Conservation (phyloP, 352 stramenopile genomes). For the Globisporangium spiculum region DNA sequence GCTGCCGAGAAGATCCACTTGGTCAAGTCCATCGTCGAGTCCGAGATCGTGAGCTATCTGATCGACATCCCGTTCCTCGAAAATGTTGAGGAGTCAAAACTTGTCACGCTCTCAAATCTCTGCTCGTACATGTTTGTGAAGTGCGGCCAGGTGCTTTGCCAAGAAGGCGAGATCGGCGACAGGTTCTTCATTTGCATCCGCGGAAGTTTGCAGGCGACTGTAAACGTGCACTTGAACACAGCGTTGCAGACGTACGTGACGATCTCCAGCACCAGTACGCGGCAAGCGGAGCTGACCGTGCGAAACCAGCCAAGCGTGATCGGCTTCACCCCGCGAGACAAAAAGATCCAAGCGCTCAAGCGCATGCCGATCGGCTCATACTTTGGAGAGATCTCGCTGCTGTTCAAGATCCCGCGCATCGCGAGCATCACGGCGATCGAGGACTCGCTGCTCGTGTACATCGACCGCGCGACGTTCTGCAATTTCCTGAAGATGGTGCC, state of each 20-base stretch:
- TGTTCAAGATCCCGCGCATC: conserved; percentile 68
- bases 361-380: conserved; percentile 51
- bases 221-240: conserved; percentile 34
- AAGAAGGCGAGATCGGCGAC: conserved; percentile 59
- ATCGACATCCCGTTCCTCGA: conserved; percentile 68
- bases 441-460: conserved; percentile 64
- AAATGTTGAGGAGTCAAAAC: conserved; percentile 47
- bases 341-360: conserved; percentile 54
- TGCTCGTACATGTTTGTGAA: conserved; percentile 65
- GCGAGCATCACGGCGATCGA: conserved; percentile 60
- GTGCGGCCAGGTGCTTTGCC: conserved; percentile 44
- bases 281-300: neutral
- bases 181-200: conserved; percentile 74
- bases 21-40: conserved; percentile 62
- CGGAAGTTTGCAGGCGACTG: conserved; percentile 44
- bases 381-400: conserved; percentile 72
- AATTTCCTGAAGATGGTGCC: conserved; percentile 74
- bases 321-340: conserved; percentile 17
- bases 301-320: neutral
- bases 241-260: conserved; percentile 26
- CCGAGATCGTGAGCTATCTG: conserved; percentile 65
- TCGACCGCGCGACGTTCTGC: conserved; percentile 62
- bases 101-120: conserved; percentile 62
- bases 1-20: conserved; percentile 59
- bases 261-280: neutral